Conservation (phyloP, 305 asterid species). For the Solanum hybrid region DNA sequence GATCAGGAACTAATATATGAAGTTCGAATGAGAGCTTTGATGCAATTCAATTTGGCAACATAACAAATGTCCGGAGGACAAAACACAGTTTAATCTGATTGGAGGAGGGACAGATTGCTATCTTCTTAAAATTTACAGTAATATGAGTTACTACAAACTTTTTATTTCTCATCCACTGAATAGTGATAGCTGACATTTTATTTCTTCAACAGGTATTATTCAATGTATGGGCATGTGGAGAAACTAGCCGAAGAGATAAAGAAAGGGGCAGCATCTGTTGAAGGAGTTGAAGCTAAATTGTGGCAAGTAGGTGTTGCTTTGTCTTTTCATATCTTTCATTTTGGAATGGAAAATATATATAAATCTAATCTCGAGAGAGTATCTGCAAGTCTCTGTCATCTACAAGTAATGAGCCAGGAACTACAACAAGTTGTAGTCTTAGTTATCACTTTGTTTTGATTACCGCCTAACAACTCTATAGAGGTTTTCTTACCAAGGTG, state of each 20-base stretch:
- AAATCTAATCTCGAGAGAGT: not conserved
- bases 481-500: not conserved
- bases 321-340: not conserved
- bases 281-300: conserved; percentile 74
- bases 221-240: conserved; percentile 67
- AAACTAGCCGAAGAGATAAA: conserved; percentile 71
- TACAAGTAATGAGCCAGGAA: not conserved
- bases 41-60: not conserved
- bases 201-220: conserved; percentile 45
- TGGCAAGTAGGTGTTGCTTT: conserved; percentile 58
- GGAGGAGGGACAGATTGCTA: not conserved
- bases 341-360: not conserved
- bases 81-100: not conserved
- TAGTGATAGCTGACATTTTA: not conserved
- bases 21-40: not conserved
- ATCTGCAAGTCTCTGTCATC: not conserved
- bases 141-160: not conserved
- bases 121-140: not conserved
- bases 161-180: not conserved
- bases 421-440: not conserved
- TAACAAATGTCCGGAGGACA: not conserved
- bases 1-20: not conserved
- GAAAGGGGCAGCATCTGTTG: conserved; percentile 77
- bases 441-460: not conserved
- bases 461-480: not conserved